Conservation (phyloP, 2,329 filamentous ascomycete genomes). For the Fusarium sp. region DNA sequence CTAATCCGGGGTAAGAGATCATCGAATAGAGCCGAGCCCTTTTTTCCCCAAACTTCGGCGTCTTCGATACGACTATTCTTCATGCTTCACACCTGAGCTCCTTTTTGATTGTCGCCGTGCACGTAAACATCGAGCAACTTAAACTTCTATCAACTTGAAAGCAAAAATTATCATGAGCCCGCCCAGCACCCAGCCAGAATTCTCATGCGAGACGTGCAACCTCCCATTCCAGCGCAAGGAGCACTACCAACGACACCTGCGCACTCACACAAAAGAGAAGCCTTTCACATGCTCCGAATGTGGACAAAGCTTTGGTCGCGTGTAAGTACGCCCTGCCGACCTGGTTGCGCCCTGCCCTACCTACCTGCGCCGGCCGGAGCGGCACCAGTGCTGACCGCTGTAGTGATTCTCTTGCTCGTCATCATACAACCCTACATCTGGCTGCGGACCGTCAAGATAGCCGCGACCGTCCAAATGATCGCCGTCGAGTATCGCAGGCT, state of each 20-base stretch:
- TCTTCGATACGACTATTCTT: accelerated
- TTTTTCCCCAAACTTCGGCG: neutral
- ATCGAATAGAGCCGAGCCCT: neutral
- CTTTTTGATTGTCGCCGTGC: accelerated
- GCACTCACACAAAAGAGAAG: conserved; percentile 10
- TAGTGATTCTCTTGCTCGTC: conserved; percentile 7
- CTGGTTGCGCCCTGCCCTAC: neutral
- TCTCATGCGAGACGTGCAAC: conserved; percentile 7
- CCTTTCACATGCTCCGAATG: conserved; percentile 8
- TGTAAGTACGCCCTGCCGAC: neutral
- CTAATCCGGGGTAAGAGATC: neutral
- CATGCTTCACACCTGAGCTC: accelerated
- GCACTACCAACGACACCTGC: neutral
- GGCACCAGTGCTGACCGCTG: neutral
- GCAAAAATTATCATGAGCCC: neutral
- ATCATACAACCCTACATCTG: conserved; percentile 1
- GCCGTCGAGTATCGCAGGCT: conserved; percentile 1
- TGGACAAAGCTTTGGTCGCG: conserved; percentile 8
- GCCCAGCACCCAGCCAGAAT: neutral
- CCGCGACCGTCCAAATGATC: neutral
- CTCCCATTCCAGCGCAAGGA: conserved; percentile 6
- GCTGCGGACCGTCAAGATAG: neutral
- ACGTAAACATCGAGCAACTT: accelerated
- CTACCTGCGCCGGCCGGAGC: accelerated
- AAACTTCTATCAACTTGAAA: neutral